Evolutionary conservation across 106 monocot genomes (phyloP).

Genomic region (Dendrobium catenatum): DNA sequence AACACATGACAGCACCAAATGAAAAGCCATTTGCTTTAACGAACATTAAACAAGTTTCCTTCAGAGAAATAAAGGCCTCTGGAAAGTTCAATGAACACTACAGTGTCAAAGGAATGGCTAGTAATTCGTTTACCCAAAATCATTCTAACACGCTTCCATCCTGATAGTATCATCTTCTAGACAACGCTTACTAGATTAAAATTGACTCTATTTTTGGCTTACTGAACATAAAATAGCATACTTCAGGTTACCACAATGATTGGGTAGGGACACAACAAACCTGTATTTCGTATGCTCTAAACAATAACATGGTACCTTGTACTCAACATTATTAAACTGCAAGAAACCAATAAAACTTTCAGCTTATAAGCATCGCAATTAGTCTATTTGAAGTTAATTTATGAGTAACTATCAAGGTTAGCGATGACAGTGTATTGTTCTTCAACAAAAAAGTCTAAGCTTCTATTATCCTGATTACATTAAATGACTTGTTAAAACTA

Average conservation of each 20-base stretch:
- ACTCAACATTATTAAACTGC: neutral
- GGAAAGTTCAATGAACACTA: neutral
- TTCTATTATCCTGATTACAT: neutral
- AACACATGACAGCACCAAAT: constrained; percentile 1
- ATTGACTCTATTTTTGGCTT: neutral
- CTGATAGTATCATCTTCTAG: too few relatives aligned
- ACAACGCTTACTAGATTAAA: too few relatives aligned
- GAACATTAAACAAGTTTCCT: neutral
- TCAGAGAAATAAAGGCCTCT: neutral
- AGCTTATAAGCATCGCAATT: neutral
- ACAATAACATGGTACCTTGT: neutral
- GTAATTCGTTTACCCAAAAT: neutral
- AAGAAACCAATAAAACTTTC: neutral
- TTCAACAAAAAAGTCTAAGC: neutral
- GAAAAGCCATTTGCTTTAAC: neutral
- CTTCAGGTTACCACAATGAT: neutral
- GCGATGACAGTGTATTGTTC: neutral
- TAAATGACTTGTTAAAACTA: neutral
- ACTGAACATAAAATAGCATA: neutral
- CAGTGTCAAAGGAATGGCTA: neutral
- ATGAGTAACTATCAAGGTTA: neutral
- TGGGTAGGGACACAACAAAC: neutral
- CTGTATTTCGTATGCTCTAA: neutral
- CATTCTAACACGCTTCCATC: too few relatives aligned
- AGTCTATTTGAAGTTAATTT: neutral